These are phyloP conservation scores for Pythium biforme DNA, from an alignment of 352 stramenopile genomes.

Conservation along the genomic window DNA sequence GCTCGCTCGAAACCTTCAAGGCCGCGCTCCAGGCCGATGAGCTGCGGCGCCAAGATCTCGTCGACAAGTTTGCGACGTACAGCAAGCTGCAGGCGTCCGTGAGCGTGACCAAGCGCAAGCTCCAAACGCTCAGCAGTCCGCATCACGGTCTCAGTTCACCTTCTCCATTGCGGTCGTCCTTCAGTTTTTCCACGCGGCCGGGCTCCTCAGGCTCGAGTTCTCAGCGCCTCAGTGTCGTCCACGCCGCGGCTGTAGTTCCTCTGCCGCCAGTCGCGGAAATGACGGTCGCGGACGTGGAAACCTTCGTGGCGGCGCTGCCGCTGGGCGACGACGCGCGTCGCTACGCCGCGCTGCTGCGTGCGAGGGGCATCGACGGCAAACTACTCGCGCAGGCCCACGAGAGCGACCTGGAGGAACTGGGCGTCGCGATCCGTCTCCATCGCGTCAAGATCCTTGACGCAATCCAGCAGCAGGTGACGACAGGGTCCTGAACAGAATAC, in stretches of 20 bases:
- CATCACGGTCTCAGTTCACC: neutral
- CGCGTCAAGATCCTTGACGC: conserved; percentile 68
- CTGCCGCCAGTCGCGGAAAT: conserved; percentile 25
- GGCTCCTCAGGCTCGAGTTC: too few species aligned
- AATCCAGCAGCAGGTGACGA: neutral
- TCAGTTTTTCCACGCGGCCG: too few species aligned
- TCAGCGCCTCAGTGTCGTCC: neutral
- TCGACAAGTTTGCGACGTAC: conserved; percentile 39
- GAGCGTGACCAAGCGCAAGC: conserved; percentile 17
- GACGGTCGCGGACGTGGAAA: conserved; percentile 43
- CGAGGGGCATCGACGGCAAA: conserved; percentile 60
- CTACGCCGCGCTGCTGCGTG: conserved; percentile 43
- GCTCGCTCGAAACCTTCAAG: conserved; percentile 30
- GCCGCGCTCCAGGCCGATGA: conserved; percentile 49
- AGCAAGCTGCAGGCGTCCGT: conserved; percentile 22
- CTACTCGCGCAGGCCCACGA: conserved; percentile 57
- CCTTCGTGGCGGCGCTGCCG: conserved; percentile 48
- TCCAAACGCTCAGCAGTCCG: conserved; percentile 15
- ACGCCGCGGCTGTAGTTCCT: neutral
- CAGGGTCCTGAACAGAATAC: too few species aligned
- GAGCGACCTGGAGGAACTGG: conserved; percentile 64
- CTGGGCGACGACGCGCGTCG: conserved; percentile 31
- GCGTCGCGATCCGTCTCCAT: conserved; percentile 63
- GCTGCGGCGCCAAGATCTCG: conserved; percentile 50
- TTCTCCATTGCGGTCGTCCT: neutral